A percentile compares a stretch with the other conserved stretches of the same genome.
Conservation (phyloP, 164 flowering plant species). For the Vitis rotundifolia region DNA sequence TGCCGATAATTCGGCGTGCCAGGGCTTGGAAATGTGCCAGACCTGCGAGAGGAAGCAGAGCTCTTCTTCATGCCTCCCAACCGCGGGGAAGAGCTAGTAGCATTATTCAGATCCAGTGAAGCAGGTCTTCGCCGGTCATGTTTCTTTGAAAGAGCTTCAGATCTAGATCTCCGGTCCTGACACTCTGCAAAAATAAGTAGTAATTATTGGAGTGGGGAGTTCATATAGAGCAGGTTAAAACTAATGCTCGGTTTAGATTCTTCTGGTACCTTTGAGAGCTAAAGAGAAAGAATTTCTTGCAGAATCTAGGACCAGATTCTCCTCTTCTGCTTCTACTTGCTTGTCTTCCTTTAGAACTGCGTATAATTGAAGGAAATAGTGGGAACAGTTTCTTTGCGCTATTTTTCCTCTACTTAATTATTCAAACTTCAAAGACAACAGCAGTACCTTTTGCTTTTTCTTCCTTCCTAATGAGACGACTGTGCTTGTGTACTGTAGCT, state of each 20-base stretch:
- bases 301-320: constrained; percentile 38
- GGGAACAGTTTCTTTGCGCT: neutral
- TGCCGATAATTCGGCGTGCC: constrained; percentile 67
- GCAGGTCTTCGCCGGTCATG: constrained; percentile 55
- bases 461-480: constrained; percentile 23
- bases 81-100: constrained; percentile 52
- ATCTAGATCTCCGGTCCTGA: constrained; percentile 61
- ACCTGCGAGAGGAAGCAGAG: constrained; percentile 35
- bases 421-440: constrained; percentile 4
- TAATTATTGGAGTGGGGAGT: neutral
- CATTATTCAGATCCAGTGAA: constrained; percentile 75
- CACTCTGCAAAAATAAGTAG: constrained; percentile 46
- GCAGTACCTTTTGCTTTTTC: constrained; percentile 48
- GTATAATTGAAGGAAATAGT: constrained; percentile 13
- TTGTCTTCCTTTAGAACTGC: constrained; percentile 37
- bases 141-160: constrained; percentile 51
- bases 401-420: neutral
- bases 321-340: constrained; percentile 43
- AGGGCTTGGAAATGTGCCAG: constrained; percentile 74
- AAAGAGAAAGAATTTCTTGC: constrained; percentile 70
- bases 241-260: neutral
- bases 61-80: constrained; percentile 55
- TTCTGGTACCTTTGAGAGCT: constrained; percentile 65
- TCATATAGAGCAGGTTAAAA: neutral
- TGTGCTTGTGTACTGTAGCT: constrained; percentile 17